Base-by-base conservation (phyloP, 2,329 filamentous ascomycete genomes). In the Fusarium xylarioides region DNA sequence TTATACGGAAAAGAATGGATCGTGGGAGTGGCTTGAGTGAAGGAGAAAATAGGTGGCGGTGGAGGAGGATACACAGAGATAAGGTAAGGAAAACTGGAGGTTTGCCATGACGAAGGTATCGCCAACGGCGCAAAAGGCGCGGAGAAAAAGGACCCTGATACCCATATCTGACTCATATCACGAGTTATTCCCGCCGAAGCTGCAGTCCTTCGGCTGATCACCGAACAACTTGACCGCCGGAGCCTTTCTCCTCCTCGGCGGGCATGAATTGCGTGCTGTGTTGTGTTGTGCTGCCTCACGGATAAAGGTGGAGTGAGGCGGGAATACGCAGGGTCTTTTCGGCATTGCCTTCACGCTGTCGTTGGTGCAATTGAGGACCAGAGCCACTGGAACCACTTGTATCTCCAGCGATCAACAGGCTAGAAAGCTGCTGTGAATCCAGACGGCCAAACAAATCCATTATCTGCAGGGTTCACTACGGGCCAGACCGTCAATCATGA, bases 281-380 rank as follows among this genome's bases (percentile, higher is more conserved):
- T 34, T 34, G 47, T 50, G 46, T 50, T 34, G 47, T 50, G 47
- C 32, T 52, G 49, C 32, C 55, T 34, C 23, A 30, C 59, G 70
- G 69, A 72, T 70, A 72, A 70, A 58, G 65, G 70, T 66, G 70
- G 70, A 65, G 70, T 69, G 65, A 60, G 43, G 65, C 56, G 65
- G 68, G 70, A 66, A 70, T 66, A 69, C 47, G 49, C 59, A 73
- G 52, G 52, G 55, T 63, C 60, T 49, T 66, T 59, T 60, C 54
- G 64, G 70, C 44, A 60, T 46, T 57, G 43, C 52, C 43, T 43
- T 49, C 32, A 49, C 47, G 21, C 18, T 65, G 44, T 70, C 50
- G 43, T 47, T 70, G 54, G 66, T 61, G 50, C 40, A 50, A 57
- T 46, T 46, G 10, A 47, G 50, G 43, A 43, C 54, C 34, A 66